phyloP scores from a whole-genome alignment of 768 basidiomycete genomes.

The Agaricus bisporus region DNA sequence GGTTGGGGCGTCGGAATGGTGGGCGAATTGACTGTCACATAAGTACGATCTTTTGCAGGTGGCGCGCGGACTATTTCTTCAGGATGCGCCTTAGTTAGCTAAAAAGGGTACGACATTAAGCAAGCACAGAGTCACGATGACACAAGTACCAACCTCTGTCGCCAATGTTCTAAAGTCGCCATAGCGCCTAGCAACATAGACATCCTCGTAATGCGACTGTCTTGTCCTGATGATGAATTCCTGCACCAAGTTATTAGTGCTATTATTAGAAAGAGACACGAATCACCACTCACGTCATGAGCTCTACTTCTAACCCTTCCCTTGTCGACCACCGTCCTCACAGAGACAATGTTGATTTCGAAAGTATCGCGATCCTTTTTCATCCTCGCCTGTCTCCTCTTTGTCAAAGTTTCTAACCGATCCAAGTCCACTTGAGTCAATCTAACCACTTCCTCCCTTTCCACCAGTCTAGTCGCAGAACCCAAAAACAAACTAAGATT shows the following conservation, averaged over 20 bases:
- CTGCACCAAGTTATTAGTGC: slow-evolving; percentile 31
- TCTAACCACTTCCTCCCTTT: slow-evolving; percentile 85
- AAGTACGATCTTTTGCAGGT: slow-evolving; percentile 83
- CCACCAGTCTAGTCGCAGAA: slow-evolving; percentile 75
- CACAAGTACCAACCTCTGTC: slow-evolving; percentile 52
- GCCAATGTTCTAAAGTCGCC: slow-evolving; percentile 92
- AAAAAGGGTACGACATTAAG: slow-evolving; percentile 9
- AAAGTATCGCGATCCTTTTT: slow-evolving; percentile 52
- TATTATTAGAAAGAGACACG: slow-evolving; percentile 6
- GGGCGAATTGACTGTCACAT: slow-evolving; percentile 42
- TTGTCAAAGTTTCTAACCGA: slow-evolving; percentile 66
- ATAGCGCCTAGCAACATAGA: slow-evolving; percentile 88
- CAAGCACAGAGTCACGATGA: not conserved
- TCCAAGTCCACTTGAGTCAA: slow-evolving; percentile 82
- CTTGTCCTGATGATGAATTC: slow-evolving; percentile 94
- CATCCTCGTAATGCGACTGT: slow-evolving; percentile 62
- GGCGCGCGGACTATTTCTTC: slow-evolving; percentile 76
- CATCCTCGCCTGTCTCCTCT: slow-evolving; percentile 49
- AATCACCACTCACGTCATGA: slow-evolving; percentile 70
- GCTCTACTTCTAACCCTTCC: slow-evolving; percentile 78
- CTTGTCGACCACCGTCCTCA: slow-evolving; percentile 78
- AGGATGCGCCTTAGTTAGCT: slow-evolving; percentile 87
- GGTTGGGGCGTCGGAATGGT: slow-evolving; percentile 1
- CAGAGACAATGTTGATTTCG: slow-evolving; percentile 87
- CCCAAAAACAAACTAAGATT: slow-evolving; percentile 79